phyloP scores from a whole-genome alignment of 768 basidiomycete genomes.

The Cystobasidium ongulense region DNA sequence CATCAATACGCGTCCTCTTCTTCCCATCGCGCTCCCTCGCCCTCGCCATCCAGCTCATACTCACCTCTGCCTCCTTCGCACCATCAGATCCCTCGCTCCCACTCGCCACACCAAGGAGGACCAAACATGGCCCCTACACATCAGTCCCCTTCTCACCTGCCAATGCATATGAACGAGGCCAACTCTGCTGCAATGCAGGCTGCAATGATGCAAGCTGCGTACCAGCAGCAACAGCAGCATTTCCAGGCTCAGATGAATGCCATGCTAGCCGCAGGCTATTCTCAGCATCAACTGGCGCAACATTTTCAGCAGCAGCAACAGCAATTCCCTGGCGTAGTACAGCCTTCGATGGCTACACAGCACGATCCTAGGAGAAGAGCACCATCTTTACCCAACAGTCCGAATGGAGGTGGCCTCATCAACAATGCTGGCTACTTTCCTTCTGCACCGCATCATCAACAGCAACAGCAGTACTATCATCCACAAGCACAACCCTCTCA shows the following conservation, averaged over 20 bases:
- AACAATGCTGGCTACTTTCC: not conserved
- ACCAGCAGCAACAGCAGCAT: slow-evolving; percentile 29
- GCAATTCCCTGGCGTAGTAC: not conserved
- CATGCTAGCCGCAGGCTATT: slow-evolving; percentile 7
- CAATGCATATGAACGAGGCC: not conserved
- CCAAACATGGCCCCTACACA: not conserved
- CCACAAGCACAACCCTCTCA: not conserved
- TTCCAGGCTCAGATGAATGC: slow-evolving; percentile 8
- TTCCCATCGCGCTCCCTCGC: not conserved
- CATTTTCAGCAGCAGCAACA: slow-evolving; percentile 2
- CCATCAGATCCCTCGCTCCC: not conserved
- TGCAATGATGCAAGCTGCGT: slow-evolving; percentile 27
- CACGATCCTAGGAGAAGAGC: slow-evolving; percentile 24
- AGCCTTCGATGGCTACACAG: not conserved
- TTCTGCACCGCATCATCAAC: not conserved
- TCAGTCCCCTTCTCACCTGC: not conserved
- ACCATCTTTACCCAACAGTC: not conserved
- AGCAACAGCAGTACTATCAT: not conserved
- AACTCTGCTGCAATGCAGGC: slow-evolving; percentile 9
- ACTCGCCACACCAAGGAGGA: not conserved
- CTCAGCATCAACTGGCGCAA: not conserved
- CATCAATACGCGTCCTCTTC: not conserved
- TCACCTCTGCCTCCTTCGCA: not conserved
- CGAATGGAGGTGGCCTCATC: not conserved
- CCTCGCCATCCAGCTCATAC: not conserved